Conservation (phyloP, 2,329 filamentous ascomycete species). For the Trichoderma brevicompactum region DNA sequence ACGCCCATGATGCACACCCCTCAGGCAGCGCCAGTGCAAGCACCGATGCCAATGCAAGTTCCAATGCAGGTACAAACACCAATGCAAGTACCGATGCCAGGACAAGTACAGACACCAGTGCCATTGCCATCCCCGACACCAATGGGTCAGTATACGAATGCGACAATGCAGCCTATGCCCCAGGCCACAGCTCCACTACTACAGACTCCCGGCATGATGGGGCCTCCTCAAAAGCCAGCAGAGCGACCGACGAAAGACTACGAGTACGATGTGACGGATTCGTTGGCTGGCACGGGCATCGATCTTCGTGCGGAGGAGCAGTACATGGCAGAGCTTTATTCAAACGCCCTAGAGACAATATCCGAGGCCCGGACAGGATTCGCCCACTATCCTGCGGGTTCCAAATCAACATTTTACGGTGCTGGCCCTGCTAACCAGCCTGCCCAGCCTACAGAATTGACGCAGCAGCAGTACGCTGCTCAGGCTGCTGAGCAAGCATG, state of each 20-base stretch:
- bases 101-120: slow-evolving; percentile 27
- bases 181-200: slow-evolving; percentile 33
- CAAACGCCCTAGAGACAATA: slow-evolving; percentile 51
- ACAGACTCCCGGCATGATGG: slow-evolving; percentile 50
- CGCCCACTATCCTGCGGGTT: slow-evolving; percentile 55
- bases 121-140: slow-evolving; percentile 30
- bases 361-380: slow-evolving; percentile 57
- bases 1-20: slow-evolving; percentile 42
- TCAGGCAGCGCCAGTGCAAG: slow-evolving; percentile 35
- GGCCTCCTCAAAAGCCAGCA: slow-evolving; percentile 62
- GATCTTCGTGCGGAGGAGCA: slow-evolving; percentile 87
- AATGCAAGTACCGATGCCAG: slow-evolving; percentile 3
- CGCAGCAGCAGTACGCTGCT: slow-evolving; percentile 68
- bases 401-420: slow-evolving; percentile 64
- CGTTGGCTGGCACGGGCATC: slow-evolving; percentile 81
- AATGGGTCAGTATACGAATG: slow-evolving; percentile 39
- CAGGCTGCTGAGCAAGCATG: slow-evolving; percentile 69
- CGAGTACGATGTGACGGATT: slow-evolving; percentile 79
- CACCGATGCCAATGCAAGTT: slow-evolving; percentile 34
- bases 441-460: slow-evolving; percentile 50
- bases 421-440: slow-evolving; percentile 69
- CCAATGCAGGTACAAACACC: neutral
- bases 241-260: slow-evolving; percentile 66
- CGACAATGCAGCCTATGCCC: slow-evolving; percentile 39
- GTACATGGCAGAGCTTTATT: slow-evolving; percentile 71